Base-by-base conservation (phyloP, 257 asterid species). In the Salvia miltiorrhiza region DNA sequence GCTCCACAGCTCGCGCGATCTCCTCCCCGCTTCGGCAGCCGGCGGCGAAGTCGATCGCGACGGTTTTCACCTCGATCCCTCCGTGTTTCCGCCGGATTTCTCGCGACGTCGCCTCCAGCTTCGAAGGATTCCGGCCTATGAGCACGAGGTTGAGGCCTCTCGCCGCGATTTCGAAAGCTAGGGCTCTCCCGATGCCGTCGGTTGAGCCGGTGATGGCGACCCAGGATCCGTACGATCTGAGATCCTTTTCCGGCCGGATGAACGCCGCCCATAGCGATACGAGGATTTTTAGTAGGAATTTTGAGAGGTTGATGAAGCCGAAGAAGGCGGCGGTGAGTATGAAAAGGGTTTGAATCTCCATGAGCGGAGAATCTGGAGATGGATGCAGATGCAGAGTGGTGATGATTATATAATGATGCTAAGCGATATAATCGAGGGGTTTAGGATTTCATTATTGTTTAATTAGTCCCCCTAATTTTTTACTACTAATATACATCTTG, bases 141-240 rank as follows among this genome's bases (percentile, higher is more conserved):
- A 78, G 78, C 0, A 78, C 56, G 73, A 78, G 73, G 73, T 78
- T 78, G 16, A 78, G 70, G n/a, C 79, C 82, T 7, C 32, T 20
- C 11, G 73, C 39, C 5, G 82, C 82, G 35, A 78, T 33, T 13
- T 78, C 72, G 17, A 57, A 37, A 1, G 82, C 82, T 1, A 78
- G 63, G 23, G 82, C 73, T 56, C n/a, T 68, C 0, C 82, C 76
- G 17, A 78, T 73, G 64, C 82, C 82, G 62, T 78, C 82, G 16
- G 82, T 73, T 0, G 82, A 40, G 19, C 82, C 82, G 39, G 82
- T 78, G 67, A 78, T 16, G 37, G 75, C 48, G 5, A 73, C 82
- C 82, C 82, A 78, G n/a, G 82, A 55, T 4, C 82, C 82, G 73
- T 73, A 78, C 9, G 23, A 5, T 14, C 40, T 69, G 30, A 69